Evolutionary conservation across 1,284 basidiomycete species (phyloP).

Genomic region (Agroathelia rolfsii): DNA sequence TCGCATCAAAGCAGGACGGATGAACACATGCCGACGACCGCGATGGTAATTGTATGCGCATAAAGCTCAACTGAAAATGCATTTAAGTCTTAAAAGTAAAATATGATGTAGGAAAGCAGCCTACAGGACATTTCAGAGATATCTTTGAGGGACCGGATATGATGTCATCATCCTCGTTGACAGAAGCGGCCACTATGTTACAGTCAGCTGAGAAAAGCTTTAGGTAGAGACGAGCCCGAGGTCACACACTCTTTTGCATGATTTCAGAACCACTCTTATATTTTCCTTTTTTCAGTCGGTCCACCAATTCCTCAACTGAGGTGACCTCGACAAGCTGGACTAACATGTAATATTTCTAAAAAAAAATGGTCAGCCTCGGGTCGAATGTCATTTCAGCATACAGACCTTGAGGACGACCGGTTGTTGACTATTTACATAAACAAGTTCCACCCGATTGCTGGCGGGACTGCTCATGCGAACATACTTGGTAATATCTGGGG

Average conservation of each 20-base stretch:
- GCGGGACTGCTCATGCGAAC: slow-evolving; percentile 36
- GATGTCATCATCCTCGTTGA: slow-evolving; percentile 79
- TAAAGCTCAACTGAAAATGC: slow-evolving; percentile 69
- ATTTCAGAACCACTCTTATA: slow-evolving; percentile 62
- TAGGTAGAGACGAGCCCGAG: background rate
- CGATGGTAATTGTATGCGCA: slow-evolving; percentile 78
- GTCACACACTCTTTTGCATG: slow-evolving; percentile 47
- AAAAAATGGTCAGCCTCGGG: slow-evolving; percentile 4
- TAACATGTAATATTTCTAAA: slow-evolving; percentile 77
- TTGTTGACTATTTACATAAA: slow-evolving; percentile 86
- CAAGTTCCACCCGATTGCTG: slow-evolving; percentile 71
- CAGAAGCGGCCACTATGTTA: slow-evolving; percentile 46
- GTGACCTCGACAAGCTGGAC: slow-evolving; percentile 76
- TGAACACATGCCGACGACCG: slow-evolving; percentile 84
- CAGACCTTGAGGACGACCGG: slow-evolving; percentile 60
- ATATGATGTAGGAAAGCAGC: slow-evolving; percentile 20
- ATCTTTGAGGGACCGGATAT: slow-evolving; percentile 79
- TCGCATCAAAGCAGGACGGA: slow-evolving; percentile 93
- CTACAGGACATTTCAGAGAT: slow-evolving; percentile 85
- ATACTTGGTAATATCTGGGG: slow-evolving; percentile 69
- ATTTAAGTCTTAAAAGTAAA: slow-evolving; percentile 7
- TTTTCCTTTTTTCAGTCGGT: slow-evolving; percentile 55
- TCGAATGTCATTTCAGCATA: slow-evolving; percentile 5
- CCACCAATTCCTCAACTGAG: slow-evolving; percentile 55
- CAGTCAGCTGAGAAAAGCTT: slow-evolving; percentile 5